Evolutionary conservation across 345 rosid genomes (phyloP), one percentile per base, ranked within the genome.

Genomic region (Corchorus olitorius): DNA sequence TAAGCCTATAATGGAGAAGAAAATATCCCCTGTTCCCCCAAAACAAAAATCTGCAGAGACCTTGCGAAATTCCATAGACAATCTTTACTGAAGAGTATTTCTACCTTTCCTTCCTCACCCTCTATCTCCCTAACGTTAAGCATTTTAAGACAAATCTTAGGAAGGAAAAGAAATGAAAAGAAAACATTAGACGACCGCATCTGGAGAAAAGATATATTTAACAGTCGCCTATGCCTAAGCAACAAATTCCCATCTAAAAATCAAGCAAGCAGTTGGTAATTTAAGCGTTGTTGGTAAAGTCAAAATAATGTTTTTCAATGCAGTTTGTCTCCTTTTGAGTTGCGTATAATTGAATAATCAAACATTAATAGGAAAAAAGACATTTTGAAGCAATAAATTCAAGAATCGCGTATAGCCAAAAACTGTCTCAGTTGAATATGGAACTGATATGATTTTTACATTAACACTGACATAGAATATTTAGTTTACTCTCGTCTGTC

Each of bases 181-280:
- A 11, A 59, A 52, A 0, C 15, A 4, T 52, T 1, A 58, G 19
- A 58, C 2, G 11, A 5, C 16, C 9, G 10, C 62, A 58, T 58
- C 22, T 20, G 1, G 62, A 58, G 19, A 19, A 19, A 58, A 5
- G 8, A 45, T 27, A 27, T 27, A 27, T 27, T 27, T 1, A 27
- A 27, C 27, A 27, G 1, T 27, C 27, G 27, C 27, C 27, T 27
- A 27, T 0, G 64, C 13, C 43, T 8, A 41, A 73, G 76, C 39
- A 4, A 65, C 54, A 58, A 43, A 43, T 6, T 8, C 41, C 37
- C 53, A 73, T 73, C 61, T 22, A 73, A 73, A 73, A 73, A 22
- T 73, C 33, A 72, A 59, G 43, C 64, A 72, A 41, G 33, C 8
- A 46, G 37, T 4, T 10, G 54, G 19, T 41, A 33, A 53, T 34